These are phyloP conservation scores for Capsella rubella DNA, from an alignment of 441 rosid genomes.

Conservation along the genomic window DNA sequence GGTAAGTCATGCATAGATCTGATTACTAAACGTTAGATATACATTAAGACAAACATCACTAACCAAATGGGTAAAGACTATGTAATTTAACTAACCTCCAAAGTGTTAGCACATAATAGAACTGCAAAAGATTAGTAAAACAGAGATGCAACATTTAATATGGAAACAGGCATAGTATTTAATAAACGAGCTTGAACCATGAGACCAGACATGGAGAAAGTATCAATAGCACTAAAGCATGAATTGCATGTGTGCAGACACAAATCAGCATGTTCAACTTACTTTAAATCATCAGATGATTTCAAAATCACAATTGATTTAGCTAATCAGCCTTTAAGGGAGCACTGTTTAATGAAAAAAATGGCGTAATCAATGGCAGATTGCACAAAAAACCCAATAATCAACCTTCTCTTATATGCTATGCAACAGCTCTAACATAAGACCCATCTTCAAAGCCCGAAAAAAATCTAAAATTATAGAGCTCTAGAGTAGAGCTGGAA, in stretches of 20 bases:
- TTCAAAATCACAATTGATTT: conserved; percentile 42
- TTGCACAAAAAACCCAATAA: background rate
- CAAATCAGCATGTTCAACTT: conserved; percentile 40
- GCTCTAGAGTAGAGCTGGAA: conserved; percentile 1
- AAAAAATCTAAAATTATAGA: conserved; percentile 13
- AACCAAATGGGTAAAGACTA: background rate
- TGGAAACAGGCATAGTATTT: conserved; percentile 4
- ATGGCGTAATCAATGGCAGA: background rate
- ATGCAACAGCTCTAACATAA: conserved; percentile 4
- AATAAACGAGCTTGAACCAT: background rate
- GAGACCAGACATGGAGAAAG: conserved; percentile 16
- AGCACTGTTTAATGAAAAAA: conserved; percentile 11
- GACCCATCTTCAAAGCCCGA: conserved; percentile 2
- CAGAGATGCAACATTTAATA: background rate
- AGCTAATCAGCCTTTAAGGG: conserved; percentile 46
- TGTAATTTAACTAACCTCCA: background rate
- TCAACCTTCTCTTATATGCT: background rate
- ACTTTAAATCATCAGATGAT: conserved; percentile 47
- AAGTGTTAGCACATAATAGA: conserved; percentile 28
- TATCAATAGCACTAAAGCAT: background rate
- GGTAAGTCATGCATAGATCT: background rate
- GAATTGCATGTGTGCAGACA: background rate
- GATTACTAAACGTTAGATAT: conserved; percentile 11
- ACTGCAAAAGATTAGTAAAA: conserved; percentile 28
- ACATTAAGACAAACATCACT: conserved; percentile 6